Percentiles rank a stretch among this genome's conserved stretches.
Conservation (phyloP, 2,329 filamentous ascomycete genomes). For the Akanthomyces uredinophilus region DNA sequence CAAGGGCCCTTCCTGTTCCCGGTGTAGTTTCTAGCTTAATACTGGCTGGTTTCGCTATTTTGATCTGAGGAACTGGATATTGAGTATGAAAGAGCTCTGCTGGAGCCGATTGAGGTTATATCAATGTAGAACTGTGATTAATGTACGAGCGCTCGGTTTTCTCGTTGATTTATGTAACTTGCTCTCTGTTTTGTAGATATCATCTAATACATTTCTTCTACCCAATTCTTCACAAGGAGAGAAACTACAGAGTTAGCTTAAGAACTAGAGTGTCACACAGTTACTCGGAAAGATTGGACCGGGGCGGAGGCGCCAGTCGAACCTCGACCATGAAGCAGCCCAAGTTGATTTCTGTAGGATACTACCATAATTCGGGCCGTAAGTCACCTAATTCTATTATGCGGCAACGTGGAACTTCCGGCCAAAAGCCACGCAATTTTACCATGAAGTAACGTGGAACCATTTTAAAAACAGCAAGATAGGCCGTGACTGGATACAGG, state of each 20-base stretch:
- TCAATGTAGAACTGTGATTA: background rate
- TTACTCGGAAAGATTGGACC: background rate
- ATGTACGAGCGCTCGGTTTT: background rate
- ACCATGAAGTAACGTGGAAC: no score
- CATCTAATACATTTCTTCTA: background rate
- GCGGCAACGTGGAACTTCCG: no score
- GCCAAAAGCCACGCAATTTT: no score
- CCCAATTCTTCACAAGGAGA: background rate
- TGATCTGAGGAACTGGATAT: background rate
- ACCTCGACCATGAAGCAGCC: background rate
- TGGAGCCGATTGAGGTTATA: background rate
- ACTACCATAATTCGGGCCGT: no score
- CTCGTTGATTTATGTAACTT: background rate
- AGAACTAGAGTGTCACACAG: background rate
- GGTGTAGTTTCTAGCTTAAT: background rate
- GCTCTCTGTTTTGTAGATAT: background rate
- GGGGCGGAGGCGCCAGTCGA: background rate
- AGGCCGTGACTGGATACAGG: no score
- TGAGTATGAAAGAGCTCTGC: background rate
- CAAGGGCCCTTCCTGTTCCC: background rate
- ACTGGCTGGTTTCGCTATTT: background rate
- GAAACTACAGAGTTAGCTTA: background rate
- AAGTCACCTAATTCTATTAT: no score
- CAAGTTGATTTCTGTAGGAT: background rate
- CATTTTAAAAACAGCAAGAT: no score